Evolutionary conservation across 306 rosid species (phyloP), one percentile per base, ranked within the genome.

Genomic region (Inga oerstediana): DNA sequence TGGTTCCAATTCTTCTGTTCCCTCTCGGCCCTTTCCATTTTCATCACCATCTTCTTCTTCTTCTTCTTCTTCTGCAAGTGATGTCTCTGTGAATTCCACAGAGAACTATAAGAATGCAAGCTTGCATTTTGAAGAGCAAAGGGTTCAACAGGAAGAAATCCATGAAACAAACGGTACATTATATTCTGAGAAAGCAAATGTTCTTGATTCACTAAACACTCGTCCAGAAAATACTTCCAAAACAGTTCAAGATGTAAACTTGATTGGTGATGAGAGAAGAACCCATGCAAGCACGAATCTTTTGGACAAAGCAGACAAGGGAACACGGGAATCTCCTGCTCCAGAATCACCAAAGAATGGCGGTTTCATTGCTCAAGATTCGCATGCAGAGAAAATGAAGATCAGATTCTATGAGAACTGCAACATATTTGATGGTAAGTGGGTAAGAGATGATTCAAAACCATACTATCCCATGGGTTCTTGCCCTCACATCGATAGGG

Each of bases 381-480:
- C 87, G 14, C 81, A 80, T 32, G 13, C 39, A 15, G 24, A 54
- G 83, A 80, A 59, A 48, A 77, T 30, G 79, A 54, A 73, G 69
- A 66, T 48, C 75, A 86, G 79, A 44, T 89, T 87, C 14, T 43
- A 22, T 51, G 85, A 84, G 84, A 74, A 88, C 6, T 97, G 99
- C 81, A 89, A 97, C 41, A 79, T 94, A 30, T 97, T 87, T 81
- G 81, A 90, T 78, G 99, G 98, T 16, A 83, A 81, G 80, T 97
- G 98, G 99, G 94, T 90, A 30, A 90, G 89, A 82, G 99, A 92
- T 83, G 87, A 91, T 72, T 90, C 95, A 2, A 92, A 94, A 75
- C 99, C 99, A n/a, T 94, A 91, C 61, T 94, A 94, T 74, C 92
- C 93, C 41, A 46, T 87, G 32, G 98, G 99, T 61, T 94, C 98